Evolutionary conservation across 805 yeast genomes (phyloP).

Genomic region (Candida mattraensis): DNA sequence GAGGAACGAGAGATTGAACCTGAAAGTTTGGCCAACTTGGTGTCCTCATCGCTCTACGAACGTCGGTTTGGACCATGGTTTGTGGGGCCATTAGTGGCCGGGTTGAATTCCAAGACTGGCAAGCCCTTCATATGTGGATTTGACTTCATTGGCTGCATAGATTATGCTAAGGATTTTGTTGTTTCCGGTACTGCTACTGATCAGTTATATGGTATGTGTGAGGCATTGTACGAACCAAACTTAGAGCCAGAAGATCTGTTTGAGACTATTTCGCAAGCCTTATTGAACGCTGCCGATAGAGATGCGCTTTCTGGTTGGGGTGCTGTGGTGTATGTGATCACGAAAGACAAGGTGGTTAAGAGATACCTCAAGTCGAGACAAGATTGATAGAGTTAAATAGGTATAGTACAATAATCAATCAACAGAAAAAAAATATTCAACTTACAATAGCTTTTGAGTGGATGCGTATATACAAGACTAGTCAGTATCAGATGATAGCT

Average conservation of each 20-base stretch:
- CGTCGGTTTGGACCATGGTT: slow-evolving; percentile 95
- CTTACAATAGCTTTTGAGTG: neutral
- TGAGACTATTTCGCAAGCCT: slow-evolving; percentile 92
- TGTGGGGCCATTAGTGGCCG: slow-evolving; percentile 96
- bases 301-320: slow-evolving; percentile 99
- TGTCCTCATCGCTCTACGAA: slow-evolving; percentile 86
- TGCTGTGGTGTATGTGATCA: slow-evolving; percentile 87
- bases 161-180: slow-evolving; percentile 89
- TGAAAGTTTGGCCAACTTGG: slow-evolving; percentile 86
- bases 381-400: slow-evolving; percentile 52
- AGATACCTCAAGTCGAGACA: slow-evolving; percentile 91
- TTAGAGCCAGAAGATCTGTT: slow-evolving; percentile 93
- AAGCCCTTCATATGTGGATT: slow-evolving; percentile 94
- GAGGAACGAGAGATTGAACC: slow-evolving; percentile 95
- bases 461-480: slow-evolving; percentile 1
- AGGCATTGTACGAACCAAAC: slow-evolving; percentile 89
- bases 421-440: neutral
- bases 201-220: slow-evolving; percentile 98
- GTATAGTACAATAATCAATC: slow-evolving; percentile 2
- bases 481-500: neutral
- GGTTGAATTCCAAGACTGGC: slow-evolving; percentile 76
- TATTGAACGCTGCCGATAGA: slow-evolving; percentile 93
- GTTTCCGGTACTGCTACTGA: slow-evolving; percentile 97
- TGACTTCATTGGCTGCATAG: slow-evolving; percentile 96
- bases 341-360: slow-evolving; percentile 87